Base-by-base conservation (phyloP, 305 asterid species). In the Fraxinus floribunda region DNA sequence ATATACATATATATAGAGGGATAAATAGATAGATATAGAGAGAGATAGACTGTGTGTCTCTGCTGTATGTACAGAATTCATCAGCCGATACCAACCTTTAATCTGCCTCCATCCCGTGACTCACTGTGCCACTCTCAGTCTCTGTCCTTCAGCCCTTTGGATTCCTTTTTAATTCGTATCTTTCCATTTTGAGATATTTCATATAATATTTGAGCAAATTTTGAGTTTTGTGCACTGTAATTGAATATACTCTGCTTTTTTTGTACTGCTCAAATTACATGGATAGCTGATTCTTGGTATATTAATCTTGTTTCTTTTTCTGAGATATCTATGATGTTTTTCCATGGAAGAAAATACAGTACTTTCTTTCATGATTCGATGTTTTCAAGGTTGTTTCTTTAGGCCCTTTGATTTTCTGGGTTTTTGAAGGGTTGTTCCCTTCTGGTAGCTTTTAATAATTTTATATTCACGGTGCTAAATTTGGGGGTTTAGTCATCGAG, bases 81-180 rank as follows among this genome's bases (percentile, higher is more conserved):
- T 75, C 89, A 71, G 85, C 82, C 78, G 75, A 86, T 84, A 82
- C 87, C 81, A 83, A 82, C 89, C 90, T 79, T 85, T 87, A 84
- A 83, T 86, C 88, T 84, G 22, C 85, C 68, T 46, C 29, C 85
- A 26, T 74, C 95, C 87, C 96, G 97, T 92, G 96, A 91, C 96
- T 88, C 86, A 68, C 82, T 82, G 78, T 62, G 76, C 83, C 39
- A 26, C 62, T 75, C 8, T 44, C 83, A 68, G 16, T 52, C 44
- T 76, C 55, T 6, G 44, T 29, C 26, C 6, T 55, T 35, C 76
- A 64, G 29, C 35, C 60, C 77, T 70, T 71, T 76, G 7, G 30
- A 15, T 80, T 32, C 52, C 84, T 32, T 79, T 83, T 78, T 41
- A 26, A 74, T 44, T 80, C 78, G 16, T 26, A 62, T 26, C 81